Conservation (phyloP, 2,329 filamentous ascomycete species). For the Gliomastix tumulicola region DNA sequence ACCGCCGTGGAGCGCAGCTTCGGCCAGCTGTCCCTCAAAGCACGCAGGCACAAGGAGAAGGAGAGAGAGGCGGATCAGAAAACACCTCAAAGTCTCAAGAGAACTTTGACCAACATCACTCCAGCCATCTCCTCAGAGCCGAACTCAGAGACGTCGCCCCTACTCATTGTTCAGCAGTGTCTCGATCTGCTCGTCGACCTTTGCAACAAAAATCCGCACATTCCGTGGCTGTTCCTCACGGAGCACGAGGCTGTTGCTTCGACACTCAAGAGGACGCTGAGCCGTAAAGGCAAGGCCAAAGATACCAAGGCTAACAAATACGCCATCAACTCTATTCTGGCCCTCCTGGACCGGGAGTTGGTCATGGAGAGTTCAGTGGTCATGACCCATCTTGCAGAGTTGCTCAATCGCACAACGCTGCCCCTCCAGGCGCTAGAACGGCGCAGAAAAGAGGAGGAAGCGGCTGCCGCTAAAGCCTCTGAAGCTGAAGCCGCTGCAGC, state of each 20-base stretch:
- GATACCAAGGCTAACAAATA: constrained; percentile 80
- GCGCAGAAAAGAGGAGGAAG: constrained; percentile 52
- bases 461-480: constrained; percentile 5
- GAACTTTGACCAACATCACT: constrained; percentile 57
- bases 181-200: constrained; percentile 79
- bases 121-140: constrained; percentile 38
- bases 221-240: constrained; percentile 86
- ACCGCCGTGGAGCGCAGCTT: constrained; percentile 94
- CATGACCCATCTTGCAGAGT: constrained; percentile 85
- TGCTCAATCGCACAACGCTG: constrained; percentile 82
- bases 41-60: constrained; percentile 69
- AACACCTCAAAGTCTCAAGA: constrained; percentile 75
- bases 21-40: constrained; percentile 82
- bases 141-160: constrained; percentile 83
- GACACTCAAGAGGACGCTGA: constrained; percentile 67
- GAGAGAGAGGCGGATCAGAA: constrained; percentile 54
- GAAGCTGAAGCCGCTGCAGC: neutral
- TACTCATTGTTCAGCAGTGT: constrained; percentile 94
- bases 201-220: constrained; percentile 76
- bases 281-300: constrained; percentile 88
- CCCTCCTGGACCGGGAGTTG: constrained; percentile 82
- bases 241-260: constrained; percentile 76
- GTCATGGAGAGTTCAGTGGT: constrained; percentile 96
- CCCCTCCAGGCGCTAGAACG: constrained; percentile 78
- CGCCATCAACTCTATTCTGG: constrained; percentile 84